Evolutionary conservation across 768 basidiomycete genomes (phyloP), one percentile per base, ranked within the genome.

Genomic region (Lentinula lateritia): DNA sequence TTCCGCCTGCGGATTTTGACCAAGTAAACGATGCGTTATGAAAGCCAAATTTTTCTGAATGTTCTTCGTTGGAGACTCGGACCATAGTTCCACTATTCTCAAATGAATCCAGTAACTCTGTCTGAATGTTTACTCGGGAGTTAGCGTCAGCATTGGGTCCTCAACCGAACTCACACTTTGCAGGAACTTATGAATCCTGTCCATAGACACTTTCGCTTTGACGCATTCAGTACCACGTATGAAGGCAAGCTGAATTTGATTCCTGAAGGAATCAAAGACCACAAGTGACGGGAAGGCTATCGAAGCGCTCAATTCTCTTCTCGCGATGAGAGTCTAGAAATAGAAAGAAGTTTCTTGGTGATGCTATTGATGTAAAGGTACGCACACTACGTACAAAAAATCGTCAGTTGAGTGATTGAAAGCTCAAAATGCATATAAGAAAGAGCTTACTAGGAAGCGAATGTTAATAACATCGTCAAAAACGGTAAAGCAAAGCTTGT

Each of bases 381-480:
- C 59, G 34, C 6, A 60, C 50, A 42, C 59, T 59, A 28, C 15
- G n/a, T 28, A 28, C 28, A 28, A 28, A 38, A 18, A 36, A 38
- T 16, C 7, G 23, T 43, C 18, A 12, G 28, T 20, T 20, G 18
- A 32, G 28, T 32, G 20, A 50, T 28, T 28, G 28, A 28, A 28
- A 28, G 3, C 28, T 28, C 28, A 28, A 3, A 28, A 28, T 28
- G 28, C 1, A 28, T 28, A 23, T 23, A 23, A 38, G 9, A 55
- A 16, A 18, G 35, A 15, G 53, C 83, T 59, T 72, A 86, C 78
- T 86, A 89, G 9, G 82, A 76, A 1, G 80, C 76, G 65, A 83
- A 90, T 1, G 87, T 85, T 15, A 81, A 77, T 41, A 87, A 65
- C 89, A 90, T 91, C 36, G 83, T 85, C 1, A 82, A 41, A 12